A percentile compares a stretch with the other conserved stretches of the same genome.
Conservation (phyloP, 306 rosid genomes). For the Adenanthera pavonina region DNA sequence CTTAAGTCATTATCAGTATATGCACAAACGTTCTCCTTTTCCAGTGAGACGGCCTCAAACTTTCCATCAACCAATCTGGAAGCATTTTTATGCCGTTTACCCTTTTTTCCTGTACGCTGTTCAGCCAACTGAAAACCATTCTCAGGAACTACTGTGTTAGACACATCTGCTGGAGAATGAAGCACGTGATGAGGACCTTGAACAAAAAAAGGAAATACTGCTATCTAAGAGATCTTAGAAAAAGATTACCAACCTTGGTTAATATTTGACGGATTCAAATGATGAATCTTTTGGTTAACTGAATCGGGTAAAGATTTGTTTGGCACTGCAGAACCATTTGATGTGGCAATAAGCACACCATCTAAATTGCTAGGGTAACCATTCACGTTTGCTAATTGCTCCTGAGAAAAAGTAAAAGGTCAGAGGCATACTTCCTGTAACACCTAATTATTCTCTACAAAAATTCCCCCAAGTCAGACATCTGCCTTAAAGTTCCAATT, state of each 20-base stretch:
- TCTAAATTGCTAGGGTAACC: slow-evolving; percentile 52
- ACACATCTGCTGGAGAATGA: slow-evolving; percentile 53
- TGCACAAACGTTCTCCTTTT: slow-evolving; percentile 52
- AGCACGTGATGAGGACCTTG: slow-evolving; percentile 38
- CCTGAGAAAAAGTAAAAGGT: slow-evolving; percentile 53
- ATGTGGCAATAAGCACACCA: slow-evolving; percentile 43
- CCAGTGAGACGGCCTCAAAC: slow-evolving; percentile 47
- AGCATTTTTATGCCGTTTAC: slow-evolving; percentile 69
- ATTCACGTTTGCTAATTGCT: slow-evolving; percentile 54
- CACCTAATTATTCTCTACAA: slow-evolving; percentile 28
- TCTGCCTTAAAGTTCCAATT: slow-evolving; percentile 29
- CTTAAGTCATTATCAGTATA: slow-evolving; percentile 46
- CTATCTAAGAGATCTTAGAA: slow-evolving; percentile 37
- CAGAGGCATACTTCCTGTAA: slow-evolving; percentile 39
- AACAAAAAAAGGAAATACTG: slow-evolving; percentile 15
- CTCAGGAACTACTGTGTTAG: slow-evolving; percentile 62
- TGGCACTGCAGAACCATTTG: slow-evolving; percentile 53
- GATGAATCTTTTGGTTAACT: slow-evolving; percentile 44
- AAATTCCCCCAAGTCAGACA: slow-evolving; percentile 23
- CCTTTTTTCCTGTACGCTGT: slow-evolving; percentile 67
- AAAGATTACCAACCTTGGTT: slow-evolving; percentile 60
- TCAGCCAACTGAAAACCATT: slow-evolving; percentile 65
- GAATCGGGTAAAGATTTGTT: slow-evolving; percentile 46
- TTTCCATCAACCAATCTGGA: slow-evolving; percentile 64
- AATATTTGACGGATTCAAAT: slow-evolving; percentile 46